Evolutionary conservation across 2,329 filamentous ascomycete species (phyloP).

Genomic region (Trichoderma cornu-damae): DNA sequence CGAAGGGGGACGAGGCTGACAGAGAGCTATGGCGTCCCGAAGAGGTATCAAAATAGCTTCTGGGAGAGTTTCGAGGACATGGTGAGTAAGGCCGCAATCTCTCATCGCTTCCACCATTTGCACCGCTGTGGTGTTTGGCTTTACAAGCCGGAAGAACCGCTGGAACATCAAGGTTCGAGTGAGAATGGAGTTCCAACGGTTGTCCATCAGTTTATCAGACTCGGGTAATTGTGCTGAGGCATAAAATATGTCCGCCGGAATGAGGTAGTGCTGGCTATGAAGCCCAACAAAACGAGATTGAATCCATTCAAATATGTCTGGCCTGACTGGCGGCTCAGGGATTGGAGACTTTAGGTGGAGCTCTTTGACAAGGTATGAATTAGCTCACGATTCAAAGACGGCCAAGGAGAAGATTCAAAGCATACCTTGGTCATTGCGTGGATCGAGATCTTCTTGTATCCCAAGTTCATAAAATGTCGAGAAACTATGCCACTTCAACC

Average conservation of each 20-base stretch:
- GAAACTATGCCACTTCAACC: conserved; percentile 66
- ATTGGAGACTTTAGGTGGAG: conserved; percentile 31
- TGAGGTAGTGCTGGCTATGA: conserved; percentile 37
- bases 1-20: conserved; percentile 74
- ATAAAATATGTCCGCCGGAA: conserved; percentile 43
- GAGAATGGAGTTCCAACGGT: conserved; percentile 46
- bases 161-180: conserved; percentile 67
- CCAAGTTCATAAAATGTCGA: conserved; percentile 47
- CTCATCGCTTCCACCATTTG: conserved; percentile 71
- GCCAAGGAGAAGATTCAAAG: conserved; percentile 5
- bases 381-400: neutral
- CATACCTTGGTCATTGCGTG: conserved; percentile 38
- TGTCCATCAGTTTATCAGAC: conserved; percentile 33
- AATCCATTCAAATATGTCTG: conserved; percentile 51
- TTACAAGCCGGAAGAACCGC: conserved; percentile 58
- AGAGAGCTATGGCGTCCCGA: conserved; percentile 77
- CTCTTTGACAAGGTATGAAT: conserved; percentile 25
- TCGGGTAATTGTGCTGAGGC: conserved; percentile 34
- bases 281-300: conserved; percentile 41
- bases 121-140: conserved; percentile 46
- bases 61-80: conserved; percentile 74
- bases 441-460: conserved; percentile 45
- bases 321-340: conserved; percentile 33
- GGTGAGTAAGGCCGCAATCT: conserved; percentile 59
- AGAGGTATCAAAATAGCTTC: conserved; percentile 77